A percentile compares a stretch with the other conserved stretches of the same genome.
These are phyloP conservation scores for Hypoxylon sp. DNA, from an alignment of 2,329 filamentous ascomycete species.

Conservation along the genomic window DNA sequence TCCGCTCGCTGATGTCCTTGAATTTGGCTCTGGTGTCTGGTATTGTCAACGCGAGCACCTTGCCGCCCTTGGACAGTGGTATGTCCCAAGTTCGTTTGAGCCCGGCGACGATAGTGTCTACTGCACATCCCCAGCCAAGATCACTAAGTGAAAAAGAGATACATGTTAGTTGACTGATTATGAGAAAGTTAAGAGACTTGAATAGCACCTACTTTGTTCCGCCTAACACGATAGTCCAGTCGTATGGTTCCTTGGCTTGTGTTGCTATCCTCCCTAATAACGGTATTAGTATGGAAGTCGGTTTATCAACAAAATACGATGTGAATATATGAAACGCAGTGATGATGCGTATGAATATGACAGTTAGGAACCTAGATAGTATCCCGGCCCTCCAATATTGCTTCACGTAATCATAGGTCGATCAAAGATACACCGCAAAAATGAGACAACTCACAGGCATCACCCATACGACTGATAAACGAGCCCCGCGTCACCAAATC, in stretches of 20 bases:
- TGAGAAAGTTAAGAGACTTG: too few species aligned
- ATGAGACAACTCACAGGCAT: slow-evolving; percentile 36
- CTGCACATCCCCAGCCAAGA: slow-evolving; percentile 51
- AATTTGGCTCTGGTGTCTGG: slow-evolving; percentile 57
- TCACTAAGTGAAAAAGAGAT: slow-evolving; percentile 52
- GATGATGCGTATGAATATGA: too few species aligned
- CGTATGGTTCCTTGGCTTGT: slow-evolving; percentile 29
- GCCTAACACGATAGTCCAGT: slow-evolving; percentile 71
- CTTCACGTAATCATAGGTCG: too few species aligned
- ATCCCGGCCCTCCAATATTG: too few species aligned
- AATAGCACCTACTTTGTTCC: slow-evolving; percentile 70
- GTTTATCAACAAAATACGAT: too few species aligned
- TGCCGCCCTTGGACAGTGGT: slow-evolving; percentile 57
- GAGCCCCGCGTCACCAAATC: slow-evolving; percentile 55
- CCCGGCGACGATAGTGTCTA: slow-evolving; percentile 56
- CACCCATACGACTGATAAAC: slow-evolving; percentile 46
- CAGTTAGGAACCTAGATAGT: too few species aligned
- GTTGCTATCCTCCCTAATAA: slow-evolving; percentile 15
- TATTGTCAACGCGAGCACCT: slow-evolving; percentile 70
- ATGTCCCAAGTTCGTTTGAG: slow-evolving; percentile 61
- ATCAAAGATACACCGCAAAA: neutral
- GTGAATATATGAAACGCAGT: too few species aligned
- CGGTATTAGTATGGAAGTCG: slow-evolving; percentile 1
- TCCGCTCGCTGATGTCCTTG: slow-evolving; percentile 45
- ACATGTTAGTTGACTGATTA: slow-evolving; percentile 4